These are phyloP conservation scores for Stemphylium vesicarium DNA, from an alignment of 2,329 filamentous ascomycete genomes.

Conservation along the genomic window DNA sequence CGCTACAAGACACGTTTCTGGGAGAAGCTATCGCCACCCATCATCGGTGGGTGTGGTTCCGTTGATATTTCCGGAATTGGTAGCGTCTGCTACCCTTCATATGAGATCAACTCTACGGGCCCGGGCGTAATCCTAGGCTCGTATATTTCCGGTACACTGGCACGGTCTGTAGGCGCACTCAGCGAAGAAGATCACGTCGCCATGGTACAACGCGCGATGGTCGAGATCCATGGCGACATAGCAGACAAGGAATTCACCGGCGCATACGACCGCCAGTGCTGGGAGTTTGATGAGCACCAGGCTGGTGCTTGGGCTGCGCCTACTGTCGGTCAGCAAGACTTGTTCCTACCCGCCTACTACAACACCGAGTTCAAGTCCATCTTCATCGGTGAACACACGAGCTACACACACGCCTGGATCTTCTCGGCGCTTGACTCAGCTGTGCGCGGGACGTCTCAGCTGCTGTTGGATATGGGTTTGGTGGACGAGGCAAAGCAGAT, in stretches of 20 bases:
- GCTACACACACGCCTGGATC: constrained; percentile 75
- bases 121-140: constrained; percentile 68
- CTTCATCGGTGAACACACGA: constrained; percentile 56
- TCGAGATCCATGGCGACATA: constrained; percentile 68
- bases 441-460: constrained; percentile 68
- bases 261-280: constrained; percentile 69
- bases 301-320: constrained; percentile 69
- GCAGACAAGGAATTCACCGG: constrained; percentile 69
- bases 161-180: constrained; percentile 56
- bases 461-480: constrained; percentile 68
- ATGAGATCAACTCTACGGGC: constrained; percentile 68
- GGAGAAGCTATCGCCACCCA: constrained; percentile 61
- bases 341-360: constrained; percentile 76
- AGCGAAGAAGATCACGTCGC: constrained; percentile 67
- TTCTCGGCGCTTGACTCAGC: constrained; percentile 71
- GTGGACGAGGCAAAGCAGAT: constrained; percentile 73
- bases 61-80: constrained; percentile 68
- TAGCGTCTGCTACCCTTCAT: constrained; percentile 70
- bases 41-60: constrained; percentile 68
- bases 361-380: constrained; percentile 73
- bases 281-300: constrained; percentile 67
- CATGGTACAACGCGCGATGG: constrained; percentile 69
- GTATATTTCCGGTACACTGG: constrained; percentile 59
- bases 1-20: constrained; percentile 71
- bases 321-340: constrained; percentile 67